Evolutionary conservation across 2,329 filamentous ascomycete species (phyloP).

Genomic region (Mycosphaerella sp.): DNA sequence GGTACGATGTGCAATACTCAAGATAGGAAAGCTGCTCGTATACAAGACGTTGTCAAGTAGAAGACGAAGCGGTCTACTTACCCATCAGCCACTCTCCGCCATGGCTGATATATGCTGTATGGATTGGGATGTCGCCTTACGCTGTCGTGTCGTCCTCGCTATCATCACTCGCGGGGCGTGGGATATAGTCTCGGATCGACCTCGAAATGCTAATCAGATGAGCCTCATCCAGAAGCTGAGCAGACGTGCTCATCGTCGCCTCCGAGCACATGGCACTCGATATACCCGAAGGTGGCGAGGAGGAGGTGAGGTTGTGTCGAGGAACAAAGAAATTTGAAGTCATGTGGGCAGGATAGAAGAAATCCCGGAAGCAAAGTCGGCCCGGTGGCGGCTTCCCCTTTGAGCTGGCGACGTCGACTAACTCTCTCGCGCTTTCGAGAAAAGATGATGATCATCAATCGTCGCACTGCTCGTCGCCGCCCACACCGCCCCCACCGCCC

Average conservation of each 20-base stretch:
- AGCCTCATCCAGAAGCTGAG: slow-evolving; percentile 12
- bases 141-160: slow-evolving; percentile 13
- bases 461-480: background rate
- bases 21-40: slow-evolving; percentile 15
- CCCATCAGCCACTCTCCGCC: slow-evolving; percentile 19
- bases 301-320: background rate
- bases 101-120: background rate
- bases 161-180: background rate
- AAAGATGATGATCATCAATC: too few relatives aligned
- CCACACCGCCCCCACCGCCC: background rate
- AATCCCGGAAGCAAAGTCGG: background rate
- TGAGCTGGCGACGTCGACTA: too few relatives aligned
- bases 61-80: slow-evolving; percentile 22
- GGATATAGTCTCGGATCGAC: slow-evolving; percentile 18
- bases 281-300: background rate
- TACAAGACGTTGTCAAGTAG: slow-evolving; percentile 21
- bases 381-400: slow-evolving; percentile 2
- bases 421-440: too few relatives aligned
- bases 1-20: slow-evolving; percentile 38
- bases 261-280: background rate
- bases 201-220: slow-evolving; percentile 17
- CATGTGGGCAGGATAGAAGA: background rate
- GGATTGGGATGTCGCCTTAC: slow-evolving; percentile 19
- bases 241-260: background rate
- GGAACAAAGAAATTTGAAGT: background rate